Evolutionary conservation across 345 rosid species (phyloP), one percentile per base, ranked within the genome.

Genomic region (Linum usitatissimum): DNA sequence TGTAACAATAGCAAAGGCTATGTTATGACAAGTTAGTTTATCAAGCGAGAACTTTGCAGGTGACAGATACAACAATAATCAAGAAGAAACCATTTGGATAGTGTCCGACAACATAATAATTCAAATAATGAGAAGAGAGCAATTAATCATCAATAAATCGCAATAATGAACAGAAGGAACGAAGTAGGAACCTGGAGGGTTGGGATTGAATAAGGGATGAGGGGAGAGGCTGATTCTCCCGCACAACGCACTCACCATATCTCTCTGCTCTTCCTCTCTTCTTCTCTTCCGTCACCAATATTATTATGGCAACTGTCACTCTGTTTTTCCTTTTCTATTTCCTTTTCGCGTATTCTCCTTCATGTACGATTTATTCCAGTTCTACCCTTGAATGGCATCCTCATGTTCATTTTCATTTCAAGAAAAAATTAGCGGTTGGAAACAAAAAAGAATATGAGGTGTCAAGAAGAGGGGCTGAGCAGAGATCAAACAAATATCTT

Each of bases 161-260:
- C 3, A 28, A 31, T 0, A 38, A 28, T 8, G 18, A 48, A 53
- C 40, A n/a, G 53, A 38, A 10, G 4, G 59, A 30, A 38, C 58
- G 60, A 40, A 68, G 61, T 34, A 23, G 55, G 66, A 53, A 87
- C 88, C 88, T 82, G 81, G 76, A 69, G 83, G 76, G 69, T 71
- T 80, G 18, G 87, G 77, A 66, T 75, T 76, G 68, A 87, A 70
- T 79, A 85, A 76, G 36, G 80, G 61, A 75, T 67, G 79, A 21
- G 91, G 83, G 62, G 89, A 86, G 81, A 85, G 89, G 73, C 86
- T 61, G 64, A 85, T 65, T 78, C 87, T 85, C 86, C 91, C 91
- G 75, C 82, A 77, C 42, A 87, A 80, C 64, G 83, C 80, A 68
- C 75, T 85, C 72, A 81, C 95, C 95, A 83, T 83, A 53, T 61